Conservation (phyloP, 805 yeast species). For the Saccharomycopsis javanensis region DNA sequence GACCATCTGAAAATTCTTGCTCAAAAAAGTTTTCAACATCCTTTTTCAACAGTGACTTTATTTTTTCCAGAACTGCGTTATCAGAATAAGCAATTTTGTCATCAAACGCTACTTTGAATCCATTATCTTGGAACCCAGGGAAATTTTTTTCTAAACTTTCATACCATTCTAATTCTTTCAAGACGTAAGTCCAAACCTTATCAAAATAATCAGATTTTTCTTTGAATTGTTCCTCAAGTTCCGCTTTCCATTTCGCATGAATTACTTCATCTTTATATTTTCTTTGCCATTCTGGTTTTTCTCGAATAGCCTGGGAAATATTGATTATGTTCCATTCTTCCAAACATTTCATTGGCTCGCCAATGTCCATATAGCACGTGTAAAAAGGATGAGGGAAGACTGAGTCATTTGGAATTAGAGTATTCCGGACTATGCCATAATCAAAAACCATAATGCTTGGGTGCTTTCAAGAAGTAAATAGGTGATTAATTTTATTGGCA, state of each 20-base stretch:
- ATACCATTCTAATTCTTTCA: slow-evolving; percentile 28
- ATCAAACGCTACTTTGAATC: slow-evolving; percentile 22
- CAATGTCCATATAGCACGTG: background rate
- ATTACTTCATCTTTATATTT: slow-evolving; percentile 24
- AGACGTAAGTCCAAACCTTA: slow-evolving; percentile 23
- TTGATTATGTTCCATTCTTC: slow-evolving; percentile 20
- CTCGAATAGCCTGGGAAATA: slow-evolving; percentile 17
- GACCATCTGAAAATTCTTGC: slow-evolving; percentile 19
- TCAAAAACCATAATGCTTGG: background rate
- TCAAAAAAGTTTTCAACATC: background rate
- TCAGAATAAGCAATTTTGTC: slow-evolving; percentile 23
- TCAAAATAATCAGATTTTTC: background rate
- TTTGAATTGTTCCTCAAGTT: slow-evolving; percentile 18
- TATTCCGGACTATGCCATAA: background rate
- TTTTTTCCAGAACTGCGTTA: slow-evolving; percentile 16
- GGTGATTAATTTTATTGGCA: background rate
- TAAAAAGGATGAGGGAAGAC: slow-evolving; percentile 1
- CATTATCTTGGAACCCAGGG: slow-evolving; percentile 14
- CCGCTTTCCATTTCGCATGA: slow-evolving; percentile 25
- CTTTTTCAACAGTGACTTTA: slow-evolving; percentile 15
- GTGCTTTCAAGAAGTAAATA: background rate
- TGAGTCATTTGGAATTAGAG: background rate
- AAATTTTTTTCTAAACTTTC: slow-evolving; percentile 15
- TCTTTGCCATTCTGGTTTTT: slow-evolving; percentile 26
- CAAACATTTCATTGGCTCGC: slow-evolving; percentile 4